Conservation (phyloP, 83 land plant genomes). For the Picea mariana region DNA sequence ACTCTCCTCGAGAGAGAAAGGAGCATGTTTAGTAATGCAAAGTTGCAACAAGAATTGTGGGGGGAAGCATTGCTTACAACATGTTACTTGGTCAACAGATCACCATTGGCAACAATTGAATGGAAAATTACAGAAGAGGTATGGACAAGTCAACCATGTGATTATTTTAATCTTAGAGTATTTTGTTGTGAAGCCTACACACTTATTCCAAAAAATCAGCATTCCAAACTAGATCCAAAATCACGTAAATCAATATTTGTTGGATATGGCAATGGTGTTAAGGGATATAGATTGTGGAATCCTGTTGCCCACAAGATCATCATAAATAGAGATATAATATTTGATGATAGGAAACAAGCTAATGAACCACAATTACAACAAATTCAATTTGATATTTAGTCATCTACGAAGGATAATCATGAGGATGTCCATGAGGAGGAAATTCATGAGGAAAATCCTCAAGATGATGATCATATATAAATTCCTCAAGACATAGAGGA, state of each 20-base stretch:
- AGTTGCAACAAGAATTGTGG: constrained; percentile 1
- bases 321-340: no score
- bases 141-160: neutral
- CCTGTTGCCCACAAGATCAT: no score
- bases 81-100: neutral
- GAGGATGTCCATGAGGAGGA: no score
- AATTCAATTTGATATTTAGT: no score
- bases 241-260: neutral
- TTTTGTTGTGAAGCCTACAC: constrained; percentile 15
- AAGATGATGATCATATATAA: no score
- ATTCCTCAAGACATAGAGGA: no score
- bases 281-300: no score
- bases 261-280: no score
- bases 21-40: constrained; percentile 5
- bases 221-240: neutral
- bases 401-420: no score
- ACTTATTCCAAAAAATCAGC: neutral
- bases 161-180: neutral
- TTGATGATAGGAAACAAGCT: no score
- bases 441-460: no score
- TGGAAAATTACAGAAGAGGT: neutral
- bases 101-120: neutral
- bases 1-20: constrained; percentile 15
- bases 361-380: no score
- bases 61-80: neutral